Evolutionary conservation across 768 basidiomycete genomes (phyloP), one percentile per base, ranked within the genome.

Genomic region (Rubroboletus pulcherrimus): DNA sequence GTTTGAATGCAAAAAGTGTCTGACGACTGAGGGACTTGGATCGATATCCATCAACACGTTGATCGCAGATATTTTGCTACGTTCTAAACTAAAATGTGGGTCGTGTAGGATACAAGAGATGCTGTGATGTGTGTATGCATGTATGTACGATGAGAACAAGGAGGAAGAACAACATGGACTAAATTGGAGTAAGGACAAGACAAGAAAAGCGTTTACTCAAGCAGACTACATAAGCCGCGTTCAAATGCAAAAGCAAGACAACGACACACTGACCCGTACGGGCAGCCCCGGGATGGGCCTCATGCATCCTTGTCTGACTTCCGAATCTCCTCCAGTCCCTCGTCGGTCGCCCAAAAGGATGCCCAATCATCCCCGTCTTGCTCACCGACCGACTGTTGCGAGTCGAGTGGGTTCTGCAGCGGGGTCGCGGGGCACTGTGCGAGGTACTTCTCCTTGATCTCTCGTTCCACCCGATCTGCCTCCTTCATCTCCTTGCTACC

Each of bases 261-360:
- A 40, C 26, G 15, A 52, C 5, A 33, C 19, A 48, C 38, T 5
- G 17, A 45, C 24, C 9, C n/a, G 29, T 8, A 17, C 6, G 6
- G 19, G 11, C 33, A 19, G 21, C 21, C 21, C 21, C 21, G 21
- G 29, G 21, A 52, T 7, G 7, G 19, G 10, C 29, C 26, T 71
- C 59, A 83, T 9, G 70, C 79, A 57, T 87, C 84, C 70, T 91
- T 91, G 54, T 78, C 77, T 5, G 80, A 75, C 64, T 83, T 81
- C 53, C 74, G 76, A 61, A 91, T 88, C 73, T 91, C 89, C 48
- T 86, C 83, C 49, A 84, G 56, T 3, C 89, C 89, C 58, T 91
- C 88, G 64, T 91, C 89, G 49, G 78, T 77, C 34, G 77, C 75
- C 89, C 89, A 91, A 65, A 90, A 91, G 19, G 64, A 67, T 5